phyloP scores from a whole-genome alignment of 441 rosid genomes.

The Capsella rubella region DNA sequence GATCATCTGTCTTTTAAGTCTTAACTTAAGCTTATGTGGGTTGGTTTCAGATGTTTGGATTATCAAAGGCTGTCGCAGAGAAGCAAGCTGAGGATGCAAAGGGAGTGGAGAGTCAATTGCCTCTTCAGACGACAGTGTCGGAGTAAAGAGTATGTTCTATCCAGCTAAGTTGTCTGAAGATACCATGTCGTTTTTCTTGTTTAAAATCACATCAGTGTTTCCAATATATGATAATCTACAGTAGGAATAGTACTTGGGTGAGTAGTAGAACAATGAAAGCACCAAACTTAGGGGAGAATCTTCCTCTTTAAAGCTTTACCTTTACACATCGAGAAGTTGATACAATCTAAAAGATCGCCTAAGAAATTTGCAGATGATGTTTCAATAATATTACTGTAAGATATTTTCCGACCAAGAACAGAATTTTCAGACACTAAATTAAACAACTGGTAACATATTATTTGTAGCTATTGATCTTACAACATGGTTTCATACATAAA shows the following conservation, averaged over 20 bases:
- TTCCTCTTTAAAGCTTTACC: background rate
- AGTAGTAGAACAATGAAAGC: background rate
- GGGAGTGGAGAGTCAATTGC: conserved; percentile 71
- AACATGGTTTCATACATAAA: background rate
- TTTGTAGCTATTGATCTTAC: background rate
- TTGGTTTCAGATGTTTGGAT: conserved; percentile 66
- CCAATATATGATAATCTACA: background rate
- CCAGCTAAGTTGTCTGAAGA: background rate
- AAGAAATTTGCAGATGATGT: background rate
- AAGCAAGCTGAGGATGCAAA: conserved; percentile 53
- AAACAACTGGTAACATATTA: background rate
- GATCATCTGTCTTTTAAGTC: background rate
- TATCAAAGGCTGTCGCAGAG: conserved; percentile 66
- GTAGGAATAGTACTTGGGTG: background rate
- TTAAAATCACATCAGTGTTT: conserved; percentile 1
- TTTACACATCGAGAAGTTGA: background rate
- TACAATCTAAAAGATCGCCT: background rate
- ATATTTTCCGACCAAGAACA: background rate
- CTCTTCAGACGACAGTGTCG: conserved; percentile 61
- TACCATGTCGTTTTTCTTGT: background rate
- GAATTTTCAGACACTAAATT: background rate
- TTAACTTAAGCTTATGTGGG: conserved; percentile 20
- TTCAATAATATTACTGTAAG: background rate
- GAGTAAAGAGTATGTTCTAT: conserved; percentile 40
- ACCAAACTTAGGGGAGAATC: background rate